phyloP scores from a whole-genome alignment of 2,329 filamentous ascomycete genomes.

The Gliomastix tumulicola region DNA sequence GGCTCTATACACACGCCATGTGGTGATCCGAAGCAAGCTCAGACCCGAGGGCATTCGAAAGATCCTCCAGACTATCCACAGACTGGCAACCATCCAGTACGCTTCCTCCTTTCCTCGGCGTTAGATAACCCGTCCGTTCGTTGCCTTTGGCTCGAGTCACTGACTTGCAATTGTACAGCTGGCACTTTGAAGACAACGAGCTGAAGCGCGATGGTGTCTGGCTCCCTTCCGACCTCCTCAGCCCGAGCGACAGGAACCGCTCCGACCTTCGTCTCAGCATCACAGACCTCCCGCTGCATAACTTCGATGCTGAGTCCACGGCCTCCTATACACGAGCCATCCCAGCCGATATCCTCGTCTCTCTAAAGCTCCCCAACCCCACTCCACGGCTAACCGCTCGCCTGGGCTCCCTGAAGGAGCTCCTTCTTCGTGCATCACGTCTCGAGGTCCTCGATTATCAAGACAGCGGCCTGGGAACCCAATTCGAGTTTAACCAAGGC shows the following conservation, averaged over 20 bases:
- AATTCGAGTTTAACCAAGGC: constrained; percentile 27
- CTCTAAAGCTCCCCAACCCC: constrained; percentile 30
- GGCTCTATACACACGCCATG: constrained; percentile 28
- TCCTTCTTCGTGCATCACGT: constrained; percentile 26
- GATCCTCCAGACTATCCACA: constrained; percentile 24
- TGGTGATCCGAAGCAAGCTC: constrained; percentile 31
- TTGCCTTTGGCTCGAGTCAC: no score
- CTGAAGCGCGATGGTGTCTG: constrained; percentile 19
- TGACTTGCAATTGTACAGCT: constrained; percentile 17
- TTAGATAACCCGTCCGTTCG: no score
- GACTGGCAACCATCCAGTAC: constrained; percentile 32
- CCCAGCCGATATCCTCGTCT: constrained; percentile 28
- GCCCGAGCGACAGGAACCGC: constrained; percentile 16
- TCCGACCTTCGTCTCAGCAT: constrained; percentile 26
- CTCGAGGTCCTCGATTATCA: constrained; percentile 33
- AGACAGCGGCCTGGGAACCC: constrained; percentile 36
- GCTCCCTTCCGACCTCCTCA: constrained; percentile 30
- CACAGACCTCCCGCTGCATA: constrained; percentile 30
- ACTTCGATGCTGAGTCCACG: constrained; percentile 19
- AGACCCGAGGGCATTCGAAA: constrained; percentile 23
- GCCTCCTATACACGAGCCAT: constrained; percentile 29
- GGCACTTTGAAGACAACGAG: constrained; percentile 26
- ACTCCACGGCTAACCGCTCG: constrained; percentile 31
- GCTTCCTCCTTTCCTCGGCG: constrained; percentile 1
- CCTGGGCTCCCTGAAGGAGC: constrained; percentile 31